phyloP scores from a whole-genome alignment of 1,284 basidiomycete species.

The Takashimella tepidaria region DNA sequence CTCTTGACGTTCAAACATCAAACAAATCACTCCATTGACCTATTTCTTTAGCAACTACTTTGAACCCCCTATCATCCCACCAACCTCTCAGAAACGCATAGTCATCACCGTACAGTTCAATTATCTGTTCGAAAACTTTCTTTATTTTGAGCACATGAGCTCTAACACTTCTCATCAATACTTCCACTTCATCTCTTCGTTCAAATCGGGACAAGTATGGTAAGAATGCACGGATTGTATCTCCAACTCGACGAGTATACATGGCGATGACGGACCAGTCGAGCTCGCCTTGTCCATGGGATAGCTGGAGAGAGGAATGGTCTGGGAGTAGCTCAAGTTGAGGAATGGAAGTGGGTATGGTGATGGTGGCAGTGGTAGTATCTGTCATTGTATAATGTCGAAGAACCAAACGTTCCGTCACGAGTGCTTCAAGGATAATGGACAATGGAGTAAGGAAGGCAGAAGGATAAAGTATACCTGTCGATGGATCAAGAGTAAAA shows the following conservation, averaged over 20 bases:
- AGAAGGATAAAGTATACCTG: constrained; percentile 16
- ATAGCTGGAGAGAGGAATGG: constrained; percentile 11
- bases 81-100: constrained; percentile 31
- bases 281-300: constrained; percentile 14
- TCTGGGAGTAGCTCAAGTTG: constrained; percentile 17
- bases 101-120: constrained; percentile 27
- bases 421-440: constrained; percentile 31
- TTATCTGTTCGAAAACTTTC: constrained; percentile 37
- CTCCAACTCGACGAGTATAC: constrained; percentile 23
- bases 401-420: constrained; percentile 20
- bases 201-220: constrained; percentile 12
- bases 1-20: constrained; percentile 14
- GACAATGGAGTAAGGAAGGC: constrained; percentile 25
- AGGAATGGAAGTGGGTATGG: neutral
- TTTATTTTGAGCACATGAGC: constrained; percentile 32
- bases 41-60: constrained; percentile 25
- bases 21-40: constrained; percentile 33
- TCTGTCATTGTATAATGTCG: neutral
- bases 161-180: constrained; percentile 20
- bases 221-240: constrained; percentile 14
- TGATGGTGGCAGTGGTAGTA: no score
- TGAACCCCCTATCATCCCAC: constrained; percentile 35
- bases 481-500: constrained; percentile 6
- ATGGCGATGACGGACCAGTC: constrained; percentile 21
- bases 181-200: constrained; percentile 12